phyloP scores from a whole-genome alignment of 1,139 yeast genomes.

The Saccharomycopsis hybrid region DNA sequence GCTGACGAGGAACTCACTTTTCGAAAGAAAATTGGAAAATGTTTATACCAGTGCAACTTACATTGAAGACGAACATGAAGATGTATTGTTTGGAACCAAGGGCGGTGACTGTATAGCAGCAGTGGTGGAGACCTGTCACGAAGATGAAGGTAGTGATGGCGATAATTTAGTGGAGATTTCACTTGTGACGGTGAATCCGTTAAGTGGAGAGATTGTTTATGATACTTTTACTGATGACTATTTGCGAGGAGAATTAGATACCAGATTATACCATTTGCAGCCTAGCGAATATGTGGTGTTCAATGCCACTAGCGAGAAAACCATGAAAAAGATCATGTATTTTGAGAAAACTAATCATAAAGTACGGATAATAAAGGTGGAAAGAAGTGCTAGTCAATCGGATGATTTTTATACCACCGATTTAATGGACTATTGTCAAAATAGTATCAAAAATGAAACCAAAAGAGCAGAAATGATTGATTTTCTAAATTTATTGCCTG shows the following conservation, averaged over 20 bases:
- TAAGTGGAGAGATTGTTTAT: constrained; percentile 70
- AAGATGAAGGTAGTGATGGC: background rate
- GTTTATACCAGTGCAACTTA: constrained; percentile 84
- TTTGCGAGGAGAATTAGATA: constrained; percentile 56
- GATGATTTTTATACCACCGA: constrained; percentile 12
- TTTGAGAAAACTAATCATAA: constrained; percentile 5
- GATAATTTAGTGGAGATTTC: constrained; percentile 28
- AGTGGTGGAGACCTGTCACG: constrained; percentile 21
- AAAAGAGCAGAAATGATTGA: constrained; percentile 1
- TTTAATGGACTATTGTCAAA: constrained; percentile 25
- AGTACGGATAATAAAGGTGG: constrained; percentile 24
- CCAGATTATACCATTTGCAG: constrained; percentile 62
- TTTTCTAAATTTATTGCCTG: background rate
- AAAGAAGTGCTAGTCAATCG: background rate
- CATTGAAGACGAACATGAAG: constrained; percentile 44
- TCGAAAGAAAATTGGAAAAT: constrained; percentile 61
- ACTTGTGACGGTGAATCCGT: constrained; percentile 65
- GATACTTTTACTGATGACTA: constrained; percentile 59
- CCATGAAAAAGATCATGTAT: constrained; percentile 5
- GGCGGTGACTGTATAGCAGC: constrained; percentile 26
- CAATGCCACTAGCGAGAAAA: constrained; percentile 27
- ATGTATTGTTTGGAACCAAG: constrained; percentile 23
- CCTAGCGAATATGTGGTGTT: constrained; percentile 66
- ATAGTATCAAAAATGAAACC: background rate
- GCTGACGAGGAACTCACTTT: constrained; percentile 41